Evolutionary conservation across 805 yeast species (phyloP).

Genomic region (Lipomyces sp.): DNA sequence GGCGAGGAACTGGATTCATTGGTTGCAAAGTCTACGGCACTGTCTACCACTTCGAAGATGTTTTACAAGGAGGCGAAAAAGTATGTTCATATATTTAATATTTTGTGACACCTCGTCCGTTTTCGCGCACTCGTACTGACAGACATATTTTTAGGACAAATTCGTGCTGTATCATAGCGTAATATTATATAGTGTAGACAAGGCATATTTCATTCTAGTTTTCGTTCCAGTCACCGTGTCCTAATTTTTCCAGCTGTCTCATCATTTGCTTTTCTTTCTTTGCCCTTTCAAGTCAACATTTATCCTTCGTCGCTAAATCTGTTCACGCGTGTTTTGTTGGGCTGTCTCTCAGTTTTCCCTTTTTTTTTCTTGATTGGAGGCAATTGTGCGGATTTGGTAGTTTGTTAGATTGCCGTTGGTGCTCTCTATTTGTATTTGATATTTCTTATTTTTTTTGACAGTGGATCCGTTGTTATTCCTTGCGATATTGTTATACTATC

Average conservation of each 20-base stretch:
- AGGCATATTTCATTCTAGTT: no score
- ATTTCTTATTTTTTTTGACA: background rate
- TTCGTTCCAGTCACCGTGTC: no score
- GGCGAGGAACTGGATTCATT: slow-evolving; percentile 93
- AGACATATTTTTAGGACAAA: slow-evolving; percentile 46
- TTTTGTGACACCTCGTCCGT: background rate
- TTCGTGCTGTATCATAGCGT: slow-evolving; percentile 80
- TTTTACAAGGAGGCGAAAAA: slow-evolving; percentile 97
- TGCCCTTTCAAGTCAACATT: no score
- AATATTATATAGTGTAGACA: slow-evolving; percentile 28
- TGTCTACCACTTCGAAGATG: slow-evolving; percentile 83
- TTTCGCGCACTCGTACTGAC: background rate
- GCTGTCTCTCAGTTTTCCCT: no score
- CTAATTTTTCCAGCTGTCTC: no score
- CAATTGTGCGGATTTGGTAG: no score
- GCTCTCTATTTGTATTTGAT: background rate
- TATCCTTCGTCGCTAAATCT: no score
- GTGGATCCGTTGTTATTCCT: background rate
- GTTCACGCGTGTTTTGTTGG: no score
- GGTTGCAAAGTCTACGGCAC: slow-evolving; percentile 92
- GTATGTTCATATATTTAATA: slow-evolving; percentile 23
- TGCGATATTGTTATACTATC: no score
- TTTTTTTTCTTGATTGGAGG: no score
- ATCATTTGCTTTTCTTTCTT: no score
- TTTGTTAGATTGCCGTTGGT: background rate